Evolutionary conservation across 345 rosid genomes (phyloP).

Genomic region (Jatropha curcas): DNA sequence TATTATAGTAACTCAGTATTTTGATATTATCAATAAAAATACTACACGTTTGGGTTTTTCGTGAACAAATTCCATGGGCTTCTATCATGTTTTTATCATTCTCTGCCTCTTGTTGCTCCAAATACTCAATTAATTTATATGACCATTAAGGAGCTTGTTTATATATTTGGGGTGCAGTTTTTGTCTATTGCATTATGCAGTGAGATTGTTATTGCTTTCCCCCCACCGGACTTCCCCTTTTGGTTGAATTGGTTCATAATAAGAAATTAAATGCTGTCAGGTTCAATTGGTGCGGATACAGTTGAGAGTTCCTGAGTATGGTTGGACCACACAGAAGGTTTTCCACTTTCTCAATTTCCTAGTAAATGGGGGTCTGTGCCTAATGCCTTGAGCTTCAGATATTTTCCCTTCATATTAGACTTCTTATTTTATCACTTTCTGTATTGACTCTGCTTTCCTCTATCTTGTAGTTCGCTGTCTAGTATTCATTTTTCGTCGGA

Average conservation of each 20-base stretch:
- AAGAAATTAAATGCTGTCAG: slow-evolving; percentile 30
- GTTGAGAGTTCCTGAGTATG: slow-evolving; percentile 88
- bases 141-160: too few relatives aligned
- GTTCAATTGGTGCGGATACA: slow-evolving; percentile 87
- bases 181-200: neutral
- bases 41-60: too few relatives aligned
- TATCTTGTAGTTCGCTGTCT: slow-evolving; percentile 60
- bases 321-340: slow-evolving; percentile 97
- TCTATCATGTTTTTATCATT: too few relatives aligned
- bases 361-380: slow-evolving; percentile 78
- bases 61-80: too few relatives aligned
- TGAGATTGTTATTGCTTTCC: neutral
- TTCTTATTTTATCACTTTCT: neutral
- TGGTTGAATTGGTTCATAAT: neutral
- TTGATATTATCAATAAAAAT: too few relatives aligned
- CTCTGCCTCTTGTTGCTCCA: too few relatives aligned
- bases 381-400: neutral
- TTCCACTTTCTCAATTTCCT: slow-evolving; percentile 91
- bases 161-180: too few relatives aligned
- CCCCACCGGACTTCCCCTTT: neutral
- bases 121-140: too few relatives aligned
- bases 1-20: too few relatives aligned
- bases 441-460: neutral
- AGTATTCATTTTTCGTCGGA: slow-evolving; percentile 67
- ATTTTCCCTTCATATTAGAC: neutral